Evolutionary conservation across 768 basidiomycete species (phyloP).

Genomic region (Lentinula guzmanii): DNA sequence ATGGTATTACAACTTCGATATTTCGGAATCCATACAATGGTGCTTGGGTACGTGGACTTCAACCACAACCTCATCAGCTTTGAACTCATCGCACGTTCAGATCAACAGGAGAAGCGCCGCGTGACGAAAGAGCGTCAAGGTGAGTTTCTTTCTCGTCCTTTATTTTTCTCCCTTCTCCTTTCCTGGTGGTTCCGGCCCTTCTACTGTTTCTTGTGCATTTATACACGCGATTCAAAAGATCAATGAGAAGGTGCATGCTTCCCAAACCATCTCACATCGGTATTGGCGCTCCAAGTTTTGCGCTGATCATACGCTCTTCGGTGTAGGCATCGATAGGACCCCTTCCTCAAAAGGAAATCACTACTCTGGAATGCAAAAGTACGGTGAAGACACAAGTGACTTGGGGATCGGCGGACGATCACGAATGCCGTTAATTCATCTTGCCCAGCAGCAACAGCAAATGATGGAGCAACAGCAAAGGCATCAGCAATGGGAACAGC

Average conservation of each 20-base stretch:
- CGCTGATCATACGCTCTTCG: constrained; percentile 7
- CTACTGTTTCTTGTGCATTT: not conserved
- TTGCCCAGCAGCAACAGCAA: constrained; percentile 48
- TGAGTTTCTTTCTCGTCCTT: constrained; percentile 43
- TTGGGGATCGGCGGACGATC: constrained; percentile 26
- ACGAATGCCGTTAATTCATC: constrained; percentile 53
- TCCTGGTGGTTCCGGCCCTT: constrained; percentile 23
- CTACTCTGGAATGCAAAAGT: constrained; percentile 1
- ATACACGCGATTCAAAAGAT: not conserved
- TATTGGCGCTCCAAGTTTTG: constrained; percentile 4
- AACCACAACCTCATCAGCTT: constrained; percentile 2
- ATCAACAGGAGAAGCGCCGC: constrained; percentile 60
- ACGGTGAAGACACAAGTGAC: not conserved
- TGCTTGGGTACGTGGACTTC: constrained; percentile 45
- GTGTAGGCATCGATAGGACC: not conserved
- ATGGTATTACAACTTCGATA: constrained; percentile 87
- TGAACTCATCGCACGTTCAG: constrained; percentile 29
- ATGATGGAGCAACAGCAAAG: constrained; percentile 15
- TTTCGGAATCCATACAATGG: constrained; percentile 70
- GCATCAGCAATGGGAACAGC: constrained; percentile 13
- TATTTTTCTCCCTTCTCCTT: constrained; percentile 19
- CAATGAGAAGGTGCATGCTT: constrained; percentile 55
- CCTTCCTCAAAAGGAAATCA: not conserved
- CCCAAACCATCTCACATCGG: constrained; percentile 14
- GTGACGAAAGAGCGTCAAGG: constrained; percentile 77